Percentiles rank a stretch among this genome's conserved stretches.
These are phyloP conservation scores for Boletus hoseneyae DNA, from an alignment of 1,284 basidiomycete species.

Conservation along the genomic window DNA sequence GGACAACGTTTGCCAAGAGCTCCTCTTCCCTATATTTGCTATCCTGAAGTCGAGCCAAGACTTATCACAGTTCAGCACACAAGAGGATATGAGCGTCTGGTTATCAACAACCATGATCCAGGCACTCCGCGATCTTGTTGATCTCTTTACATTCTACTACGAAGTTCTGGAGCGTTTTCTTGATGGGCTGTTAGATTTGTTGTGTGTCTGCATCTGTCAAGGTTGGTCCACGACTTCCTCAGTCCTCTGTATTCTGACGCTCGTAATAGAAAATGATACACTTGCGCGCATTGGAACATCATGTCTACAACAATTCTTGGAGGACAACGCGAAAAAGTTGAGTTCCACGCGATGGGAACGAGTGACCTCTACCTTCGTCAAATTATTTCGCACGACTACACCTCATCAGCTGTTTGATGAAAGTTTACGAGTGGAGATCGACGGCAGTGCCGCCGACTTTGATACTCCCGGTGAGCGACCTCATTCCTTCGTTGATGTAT, in stretches of 20 bases:
- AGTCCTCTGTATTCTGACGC: constrained; percentile 3
- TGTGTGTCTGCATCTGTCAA: constrained; percentile 99
- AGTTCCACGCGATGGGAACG: constrained; percentile 86
- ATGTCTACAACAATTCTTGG: constrained; percentile 93
- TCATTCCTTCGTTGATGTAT: neutral
- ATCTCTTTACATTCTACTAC: constrained; percentile 96
- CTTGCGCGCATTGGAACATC: constrained; percentile 97
- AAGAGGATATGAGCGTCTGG: constrained; percentile 99
- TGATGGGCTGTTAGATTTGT: constrained; percentile 87
- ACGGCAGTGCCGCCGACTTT: constrained; percentile 54
- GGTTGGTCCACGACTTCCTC: constrained; percentile 49
- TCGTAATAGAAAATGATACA: constrained; percentile 86
- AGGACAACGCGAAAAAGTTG: constrained; percentile 91
- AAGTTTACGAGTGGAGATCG: constrained; percentile 76
- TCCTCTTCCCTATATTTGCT: constrained; percentile 98
- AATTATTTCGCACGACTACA: constrained; percentile 95
- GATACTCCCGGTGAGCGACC: constrained; percentile 48
- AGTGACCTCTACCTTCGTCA: constrained; percentile 91
- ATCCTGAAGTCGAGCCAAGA: constrained; percentile 91
- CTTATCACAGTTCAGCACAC: constrained; percentile 88
- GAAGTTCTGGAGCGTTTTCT: constrained; percentile 88
- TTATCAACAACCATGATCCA: constrained; percentile 99
- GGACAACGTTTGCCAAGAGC: constrained; percentile 96
- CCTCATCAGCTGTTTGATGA: constrained; percentile 98
- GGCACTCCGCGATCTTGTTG: constrained; percentile 92